Base-by-base conservation (phyloP, 805 yeast species). In the Saccharomycopsis capsularis region DNA sequence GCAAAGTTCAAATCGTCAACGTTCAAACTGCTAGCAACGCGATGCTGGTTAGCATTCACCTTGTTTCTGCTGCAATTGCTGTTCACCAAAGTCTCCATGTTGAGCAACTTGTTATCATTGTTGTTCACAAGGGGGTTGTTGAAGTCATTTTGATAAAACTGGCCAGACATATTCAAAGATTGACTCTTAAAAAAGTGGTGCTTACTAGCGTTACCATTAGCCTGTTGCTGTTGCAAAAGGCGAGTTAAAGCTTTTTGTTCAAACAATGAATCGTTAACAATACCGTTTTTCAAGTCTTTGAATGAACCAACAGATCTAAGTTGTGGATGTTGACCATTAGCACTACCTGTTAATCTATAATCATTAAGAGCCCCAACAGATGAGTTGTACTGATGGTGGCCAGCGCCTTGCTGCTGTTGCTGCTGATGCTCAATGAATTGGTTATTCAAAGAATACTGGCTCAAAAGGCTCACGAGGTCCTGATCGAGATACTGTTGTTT, bases 111-210 rank as follows among this genome's bases (percentile, higher is more conserved):
- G 38, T 34, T 13, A 16, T 9, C 23, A 16, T 22, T 3, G 9
- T 29, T 29, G 19, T 27, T 29, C 9, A 21, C 30, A 24, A 18
- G n/a, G 9, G 11, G 15, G 30, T 42, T 42, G 6, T 11, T 13
- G n/a, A n/a, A n/a, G 18, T 29, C 18, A 11, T 32, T 32, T 61
- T 54, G 53, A 57, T 56, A 15, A 61, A 59, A n/a, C 58, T 57
- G 38, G 55, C 50, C 4, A 18, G 39, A 23, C 27, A 50, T n/a
- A 32, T 50, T 49, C 11, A 50, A 23, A 13, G 50, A 46, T 16
- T 40, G 51, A 19, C 51, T 47, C 40, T 50, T 40, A 27, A 30
- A 44, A 19, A n/a, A 29, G 19, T 50, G 53, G 15, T 42, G 47
- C 23, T 35, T 42, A n/a, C 19, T 34, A 5, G 4, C 32, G 13